Evolutionary conservation across 2,329 filamentous ascomycete species (phyloP).

Genomic region (Calcarisporium arbuscula): DNA sequence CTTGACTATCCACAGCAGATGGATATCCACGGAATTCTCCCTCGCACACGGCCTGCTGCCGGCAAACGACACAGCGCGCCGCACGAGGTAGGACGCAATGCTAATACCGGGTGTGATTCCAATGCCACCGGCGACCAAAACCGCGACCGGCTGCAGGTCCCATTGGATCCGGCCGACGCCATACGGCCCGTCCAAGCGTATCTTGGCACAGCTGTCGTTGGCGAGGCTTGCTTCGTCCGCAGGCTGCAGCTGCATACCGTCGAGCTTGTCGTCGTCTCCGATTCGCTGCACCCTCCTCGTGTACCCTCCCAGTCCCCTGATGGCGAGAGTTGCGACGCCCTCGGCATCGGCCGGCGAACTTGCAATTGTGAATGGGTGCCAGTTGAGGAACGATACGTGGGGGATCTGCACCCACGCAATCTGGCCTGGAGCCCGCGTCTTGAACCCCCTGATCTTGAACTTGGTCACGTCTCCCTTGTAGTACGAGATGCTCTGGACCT

Average conservation of each 20-base stretch:
- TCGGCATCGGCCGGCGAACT: slow-evolving; percentile 7
- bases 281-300: slow-evolving; percentile 2
- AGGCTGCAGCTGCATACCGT: too few species aligned
- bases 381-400: slow-evolving; percentile 14
- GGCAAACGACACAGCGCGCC: not conserved
- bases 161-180: slow-evolving; percentile 13
- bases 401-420: slow-evolving; percentile 18
- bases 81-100: slow-evolving; percentile 15
- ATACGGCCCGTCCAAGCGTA: slow-evolving; percentile 16
- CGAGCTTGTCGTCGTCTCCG: not conserved
- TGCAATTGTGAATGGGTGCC: slow-evolving; percentile 20
- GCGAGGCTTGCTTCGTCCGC: too few species aligned
- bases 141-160: slow-evolving; percentile 11
- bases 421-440: slow-evolving; percentile 12
- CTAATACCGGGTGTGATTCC: slow-evolving; percentile 18
- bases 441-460: slow-evolving; percentile 12
- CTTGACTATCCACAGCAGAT: not conserved
- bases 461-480: slow-evolving; percentile 16
- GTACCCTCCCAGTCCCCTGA: slow-evolving; percentile 5
- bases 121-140: slow-evolving; percentile 17
- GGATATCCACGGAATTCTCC: not conserved
- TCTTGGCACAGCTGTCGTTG: not conserved
- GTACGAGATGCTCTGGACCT: slow-evolving; percentile 8
- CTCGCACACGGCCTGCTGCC: too few species aligned
- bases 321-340: slow-evolving; percentile 9